Percentiles rank a stretch among this genome's conserved stretches.
Evolutionary conservation across 768 basidiomycete species (phyloP).

Genomic region (Dioszegia hungarica): DNA sequence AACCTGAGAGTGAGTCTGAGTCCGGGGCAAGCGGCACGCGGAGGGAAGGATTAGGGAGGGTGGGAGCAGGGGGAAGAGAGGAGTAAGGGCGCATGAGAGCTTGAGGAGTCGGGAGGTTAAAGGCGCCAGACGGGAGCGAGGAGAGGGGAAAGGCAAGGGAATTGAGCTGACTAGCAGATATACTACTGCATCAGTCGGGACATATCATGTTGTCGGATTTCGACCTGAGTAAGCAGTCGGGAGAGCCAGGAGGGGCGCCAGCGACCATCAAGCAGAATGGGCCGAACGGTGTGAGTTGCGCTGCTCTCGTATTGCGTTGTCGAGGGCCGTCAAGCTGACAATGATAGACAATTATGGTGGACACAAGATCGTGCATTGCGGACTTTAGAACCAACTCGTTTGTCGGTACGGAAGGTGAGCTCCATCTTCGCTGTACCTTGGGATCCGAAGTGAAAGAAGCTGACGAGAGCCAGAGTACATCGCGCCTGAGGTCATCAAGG

Average conservation of each 20-base stretch:
- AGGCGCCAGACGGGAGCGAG: too few species aligned
- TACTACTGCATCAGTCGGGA: conserved; percentile 91
- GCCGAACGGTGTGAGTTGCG: conserved; percentile 73
- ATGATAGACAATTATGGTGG: conserved; percentile 77
- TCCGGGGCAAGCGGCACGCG: background rate
- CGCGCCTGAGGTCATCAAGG: conserved; percentile 96
- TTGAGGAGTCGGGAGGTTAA: too few species aligned
- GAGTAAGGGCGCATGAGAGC: too few species aligned
- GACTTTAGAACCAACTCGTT: conserved; percentile 98
- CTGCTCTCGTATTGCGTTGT: background rate
- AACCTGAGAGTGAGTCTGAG: conserved; percentile 87
- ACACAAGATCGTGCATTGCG: conserved; percentile 94
- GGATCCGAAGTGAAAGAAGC: conserved; percentile 8
- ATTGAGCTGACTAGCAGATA: conserved; percentile 58
- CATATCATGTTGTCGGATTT: conserved; percentile 99
- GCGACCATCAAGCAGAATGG: conserved; percentile 79
- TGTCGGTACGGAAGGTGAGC: conserved; percentile 92
- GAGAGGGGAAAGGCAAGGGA: too few species aligned
- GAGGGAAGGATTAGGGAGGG: too few species aligned
- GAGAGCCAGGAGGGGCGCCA: conserved; percentile 75
- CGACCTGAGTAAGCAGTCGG: conserved; percentile 94
- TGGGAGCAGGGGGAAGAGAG: too few species aligned
- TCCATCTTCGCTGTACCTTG: conserved; percentile 6
- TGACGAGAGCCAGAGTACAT: conserved; percentile 75
- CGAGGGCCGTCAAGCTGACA: background rate